Evolutionary conservation across 164 flowering plant species (phyloP), one percentile per base, ranked within the genome.

Genomic region (Pachysandra terminalis): DNA sequence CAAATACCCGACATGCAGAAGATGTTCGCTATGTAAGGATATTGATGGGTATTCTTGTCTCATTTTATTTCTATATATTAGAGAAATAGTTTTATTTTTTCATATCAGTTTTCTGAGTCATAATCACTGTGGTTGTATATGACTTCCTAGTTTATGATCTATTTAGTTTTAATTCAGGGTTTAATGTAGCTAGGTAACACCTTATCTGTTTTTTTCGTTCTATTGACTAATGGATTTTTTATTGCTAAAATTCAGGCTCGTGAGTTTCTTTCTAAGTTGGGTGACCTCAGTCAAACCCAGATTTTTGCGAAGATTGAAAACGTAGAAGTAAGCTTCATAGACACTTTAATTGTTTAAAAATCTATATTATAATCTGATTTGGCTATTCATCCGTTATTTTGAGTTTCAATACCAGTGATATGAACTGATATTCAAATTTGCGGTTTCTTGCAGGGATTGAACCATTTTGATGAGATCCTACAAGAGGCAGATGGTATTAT

Each of bases 401-500:
- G 7, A 68, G 24, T 65, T 51, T 27, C 9, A 49, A 8, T 12
- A 0, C 10, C 45, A 60, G 16, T 21, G 22, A 13, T 53, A 45
- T 61, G 48, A 45, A 0, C 32, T 12, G 14, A 32, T 19, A 28
- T 14, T 73, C 59, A 56, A 56, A 14, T 64, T 19, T 35, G 23
- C 52, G n/a, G 22, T 61, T 57, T 9, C 56, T 64, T 75, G 52
- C 76, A 90, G 97, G 97, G 97, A 25, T 71, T 90, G 66, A 82
- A 72, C 64, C 91, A 90, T 79, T 90, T 90, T 79, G 92, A 90
- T 73, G 97, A 89, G 81, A 90, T 90, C 61, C 82, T 90, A 52
- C 83, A 83, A 81, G 97, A 86, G 81, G 97, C 97, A 48, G 94
- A 90, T 85, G 97, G 97, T 14, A 87, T 90, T 61, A 90, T 89